Evolutionary conservation across 2,329 filamentous ascomycete genomes (phyloP).

Genomic region (Arthrobotrys conoides): DNA sequence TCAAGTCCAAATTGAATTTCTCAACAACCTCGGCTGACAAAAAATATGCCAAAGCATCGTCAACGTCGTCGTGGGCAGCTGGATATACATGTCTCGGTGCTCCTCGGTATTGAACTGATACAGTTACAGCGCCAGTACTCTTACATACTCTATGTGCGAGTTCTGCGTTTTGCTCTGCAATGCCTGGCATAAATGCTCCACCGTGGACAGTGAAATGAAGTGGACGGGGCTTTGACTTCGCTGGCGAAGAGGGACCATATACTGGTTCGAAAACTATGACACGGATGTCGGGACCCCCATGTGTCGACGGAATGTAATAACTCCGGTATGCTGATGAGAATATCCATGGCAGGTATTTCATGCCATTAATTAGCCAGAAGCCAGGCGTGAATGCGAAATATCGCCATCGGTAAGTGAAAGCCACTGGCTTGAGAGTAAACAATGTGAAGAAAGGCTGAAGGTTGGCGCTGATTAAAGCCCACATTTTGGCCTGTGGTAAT

Average conservation of each 20-base stretch:
- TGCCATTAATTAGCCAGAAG: slow-evolving; percentile 66
- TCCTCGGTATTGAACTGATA: slow-evolving; percentile 68
- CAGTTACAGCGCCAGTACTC: slow-evolving; percentile 68
- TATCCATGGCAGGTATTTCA: slow-evolving; percentile 66
- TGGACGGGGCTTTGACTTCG: slow-evolving; percentile 64
- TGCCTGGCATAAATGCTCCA: slow-evolving; percentile 69
- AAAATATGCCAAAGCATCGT: slow-evolving; percentile 68
- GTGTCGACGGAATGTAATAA: slow-evolving; percentile 65
- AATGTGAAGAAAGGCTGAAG: slow-evolving; percentile 65
- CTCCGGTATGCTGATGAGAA: slow-evolving; percentile 66
- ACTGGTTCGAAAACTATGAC: slow-evolving; percentile 66
- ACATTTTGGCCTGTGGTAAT: slow-evolving; percentile 14
- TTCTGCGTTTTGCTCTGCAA: slow-evolving; percentile 67
- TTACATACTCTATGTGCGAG: slow-evolving; percentile 66
- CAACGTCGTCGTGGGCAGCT: slow-evolving; percentile 68
- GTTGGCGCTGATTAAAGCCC: slow-evolving; percentile 34
- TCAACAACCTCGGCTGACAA: slow-evolving; percentile 66
- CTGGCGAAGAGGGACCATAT: slow-evolving; percentile 33
- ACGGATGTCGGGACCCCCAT: slow-evolving; percentile 63
- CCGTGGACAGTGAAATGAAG: slow-evolving; percentile 69
- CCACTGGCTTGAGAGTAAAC: slow-evolving; percentile 66
- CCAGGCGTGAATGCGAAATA: slow-evolving; percentile 69
- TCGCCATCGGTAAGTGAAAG: slow-evolving; percentile 68
- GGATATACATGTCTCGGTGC: slow-evolving; percentile 68
- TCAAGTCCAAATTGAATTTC: slow-evolving; percentile 67